These are phyloP conservation scores for Starmerella scarabaei DNA, from an alignment of 805 yeast genomes.

Conservation along the genomic window DNA sequence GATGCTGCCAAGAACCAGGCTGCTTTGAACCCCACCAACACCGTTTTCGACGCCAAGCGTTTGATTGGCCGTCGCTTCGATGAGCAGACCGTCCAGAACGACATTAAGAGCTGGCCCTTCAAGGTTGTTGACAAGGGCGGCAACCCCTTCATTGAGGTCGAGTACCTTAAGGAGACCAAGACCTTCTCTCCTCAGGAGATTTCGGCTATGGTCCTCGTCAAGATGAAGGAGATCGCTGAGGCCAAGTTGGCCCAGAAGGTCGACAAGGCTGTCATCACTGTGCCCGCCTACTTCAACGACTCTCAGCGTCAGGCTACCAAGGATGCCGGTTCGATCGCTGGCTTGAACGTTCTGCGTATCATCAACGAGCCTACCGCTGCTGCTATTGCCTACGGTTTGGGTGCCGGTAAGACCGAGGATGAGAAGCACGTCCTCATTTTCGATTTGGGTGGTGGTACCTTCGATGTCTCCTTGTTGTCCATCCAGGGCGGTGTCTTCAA, in stretches of 20 bases:
- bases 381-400: conserved; percentile 93
- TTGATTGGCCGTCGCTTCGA: conserved; percentile 82
- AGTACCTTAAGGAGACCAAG: conserved; percentile 73
- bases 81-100: conserved; percentile 76
- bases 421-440: conserved; percentile 83
- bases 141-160: conserved; percentile 72
- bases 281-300: conserved; percentile 81
- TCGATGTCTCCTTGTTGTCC: conserved; percentile 84
- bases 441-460: conserved; percentile 97
- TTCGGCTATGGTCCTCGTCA: conserved; percentile 79
- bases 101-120: conserved; percentile 90
- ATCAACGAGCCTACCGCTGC: conserved; percentile 93
- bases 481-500: conserved; percentile 95
- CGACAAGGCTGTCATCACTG: conserved; percentile 75
- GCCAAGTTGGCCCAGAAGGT: conserved; percentile 67
- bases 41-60: conserved; percentile 81
- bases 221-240: conserved; percentile 82
- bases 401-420: conserved; percentile 69
- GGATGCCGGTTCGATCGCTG: conserved; percentile 81
- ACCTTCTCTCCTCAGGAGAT: conserved; percentile 88
- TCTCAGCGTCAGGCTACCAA: conserved; percentile 84
- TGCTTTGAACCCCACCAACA: conserved; percentile 81
- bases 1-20: conserved; percentile 98
- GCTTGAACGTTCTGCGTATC: conserved; percentile 71
- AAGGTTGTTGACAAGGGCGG: conserved; percentile 57